phyloP scores from a whole-genome alignment of 345 rosid genomes.

The Eucalyptus cloeziana region DNA sequence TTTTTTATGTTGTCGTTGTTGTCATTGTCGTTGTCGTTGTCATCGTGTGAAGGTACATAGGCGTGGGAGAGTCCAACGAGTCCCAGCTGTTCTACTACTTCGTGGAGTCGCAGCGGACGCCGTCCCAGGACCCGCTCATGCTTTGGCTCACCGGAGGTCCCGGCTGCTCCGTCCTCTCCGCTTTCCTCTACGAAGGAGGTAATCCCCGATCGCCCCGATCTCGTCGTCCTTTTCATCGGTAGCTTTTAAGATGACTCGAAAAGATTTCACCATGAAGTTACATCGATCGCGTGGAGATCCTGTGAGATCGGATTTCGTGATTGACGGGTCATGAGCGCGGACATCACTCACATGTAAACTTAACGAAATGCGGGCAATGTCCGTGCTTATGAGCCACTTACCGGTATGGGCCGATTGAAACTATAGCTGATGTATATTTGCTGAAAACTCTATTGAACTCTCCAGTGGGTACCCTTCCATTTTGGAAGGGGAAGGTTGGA shows the following conservation, averaged over 20 bases:
- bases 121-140: slow-evolving; percentile 7
- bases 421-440: not conserved
- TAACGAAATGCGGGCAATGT: accelerated
- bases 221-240: no score
- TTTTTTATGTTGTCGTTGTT: not conserved
- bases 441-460: not conserved
- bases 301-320: not conserved
- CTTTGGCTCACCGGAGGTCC: slow-evolving; percentile 36
- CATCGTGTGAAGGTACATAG: not conserved
- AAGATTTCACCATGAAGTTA: not conserved
- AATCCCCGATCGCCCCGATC: not conserved
- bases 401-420: not conserved
- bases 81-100: slow-evolving; percentile 19
- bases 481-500: no score
- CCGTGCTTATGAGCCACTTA: not conserved
- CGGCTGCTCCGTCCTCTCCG: slow-evolving; percentile 27
- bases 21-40: not conserved
- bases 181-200: slow-evolving; percentile 18
- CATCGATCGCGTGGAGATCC: not conserved
- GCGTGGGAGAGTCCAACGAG: slow-evolving; percentile 2
- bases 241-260: not conserved
- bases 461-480: no score
- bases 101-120: slow-evolving; percentile 13
- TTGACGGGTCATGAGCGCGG: accelerated
- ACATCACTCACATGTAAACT: not conserved